These are phyloP conservation scores for Trichoderma sp. DNA, from an alignment of 2,329 filamentous ascomycete genomes.

Conservation along the genomic window DNA sequence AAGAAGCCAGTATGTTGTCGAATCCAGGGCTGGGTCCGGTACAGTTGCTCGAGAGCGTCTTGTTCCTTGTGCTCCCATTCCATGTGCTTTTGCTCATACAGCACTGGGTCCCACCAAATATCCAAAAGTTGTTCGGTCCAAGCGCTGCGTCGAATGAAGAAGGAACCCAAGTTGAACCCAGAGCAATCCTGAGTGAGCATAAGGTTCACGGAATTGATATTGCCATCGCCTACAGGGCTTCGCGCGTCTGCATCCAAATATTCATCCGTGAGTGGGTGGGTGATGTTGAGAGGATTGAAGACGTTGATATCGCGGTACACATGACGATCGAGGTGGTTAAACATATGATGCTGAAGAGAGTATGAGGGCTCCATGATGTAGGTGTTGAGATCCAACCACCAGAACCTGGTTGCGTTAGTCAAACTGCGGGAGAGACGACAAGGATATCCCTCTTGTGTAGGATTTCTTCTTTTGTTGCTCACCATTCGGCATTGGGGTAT, in stretches of 20 bases:
- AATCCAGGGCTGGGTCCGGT: slow-evolving; percentile 88
- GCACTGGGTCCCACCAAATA: slow-evolving; percentile 97
- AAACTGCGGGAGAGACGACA: slow-evolving; percentile 42
- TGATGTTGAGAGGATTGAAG: slow-evolving; percentile 93
- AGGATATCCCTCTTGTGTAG: background rate
- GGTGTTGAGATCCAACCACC: slow-evolving; percentile 98
- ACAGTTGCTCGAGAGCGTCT: slow-evolving; percentile 89
- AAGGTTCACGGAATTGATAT: slow-evolving; percentile 77
- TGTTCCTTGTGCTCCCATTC: slow-evolving; percentile 99
- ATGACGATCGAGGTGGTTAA: slow-evolving; percentile 70
- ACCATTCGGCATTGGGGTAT: slow-evolving; percentile 97
- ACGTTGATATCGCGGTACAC: slow-evolving; percentile 94
- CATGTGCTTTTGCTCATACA: slow-evolving; percentile 98
- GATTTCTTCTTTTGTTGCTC: slow-evolving; percentile 34
- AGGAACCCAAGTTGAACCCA: slow-evolving; percentile 95
- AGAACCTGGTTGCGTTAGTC: slow-evolving; percentile 68
- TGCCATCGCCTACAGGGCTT: slow-evolving; percentile 74
- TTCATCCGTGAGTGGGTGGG: slow-evolving; percentile 70
- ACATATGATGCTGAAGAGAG: slow-evolving; percentile 87
- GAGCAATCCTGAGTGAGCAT: slow-evolving; percentile 90
- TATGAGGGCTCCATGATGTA: slow-evolving; percentile 96
- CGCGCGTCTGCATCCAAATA: slow-evolving; percentile 75
- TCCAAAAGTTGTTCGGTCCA: slow-evolving; percentile 93
- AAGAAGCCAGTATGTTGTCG: slow-evolving; percentile 85
- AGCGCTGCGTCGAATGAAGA: slow-evolving; percentile 79